Conservation (phyloP, 2,329 filamentous ascomycete genomes). For the Bipolaris bicolor region DNA sequence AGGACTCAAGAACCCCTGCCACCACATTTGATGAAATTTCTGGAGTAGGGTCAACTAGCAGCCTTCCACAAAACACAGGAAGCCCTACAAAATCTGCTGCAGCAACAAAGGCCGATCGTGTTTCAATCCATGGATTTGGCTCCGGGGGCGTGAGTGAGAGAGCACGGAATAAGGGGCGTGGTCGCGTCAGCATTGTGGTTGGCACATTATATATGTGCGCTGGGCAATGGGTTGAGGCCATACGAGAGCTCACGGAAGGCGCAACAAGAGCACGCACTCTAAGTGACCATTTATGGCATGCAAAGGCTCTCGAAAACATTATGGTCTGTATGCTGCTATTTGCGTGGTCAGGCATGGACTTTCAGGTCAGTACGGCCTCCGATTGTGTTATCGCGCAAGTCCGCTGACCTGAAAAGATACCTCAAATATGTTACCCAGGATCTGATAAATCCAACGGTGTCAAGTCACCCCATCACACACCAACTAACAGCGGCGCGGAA, state of each 20-base stretch:
- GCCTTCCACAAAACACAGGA: conserved; percentile 49
- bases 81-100: conserved; percentile 43
- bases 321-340: conserved; percentile 82
- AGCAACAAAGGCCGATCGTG: conserved; percentile 63
- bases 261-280: conserved; percentile 76
- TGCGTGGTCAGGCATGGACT: conserved; percentile 83
- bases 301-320: conserved; percentile 89
- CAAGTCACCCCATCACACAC: conserved; percentile 52
- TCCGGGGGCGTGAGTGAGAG: conserved; percentile 72
- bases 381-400: too few species aligned
- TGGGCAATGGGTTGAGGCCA: conserved; percentile 86
- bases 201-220: conserved; percentile 87
- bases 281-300: conserved; percentile 96
- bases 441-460: conserved; percentile 55
- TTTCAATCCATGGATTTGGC: conserved; percentile 69
- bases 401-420: conserved; percentile 52
- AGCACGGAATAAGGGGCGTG: conserved; percentile 79
- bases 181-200: conserved; percentile 77
- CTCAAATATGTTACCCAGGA: conserved; percentile 59
- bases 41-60: conserved; percentile 44
- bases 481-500: conserved; percentile 48
- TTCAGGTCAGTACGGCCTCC: conserved; percentile 62
- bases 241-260: conserved; percentile 82
- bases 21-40: conserved; percentile 59
- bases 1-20: conserved; percentile 43